Evolutionary conservation across 192 early-diverging fungal genomes (phyloP).

Genomic region (Coemansia sp.): DNA sequence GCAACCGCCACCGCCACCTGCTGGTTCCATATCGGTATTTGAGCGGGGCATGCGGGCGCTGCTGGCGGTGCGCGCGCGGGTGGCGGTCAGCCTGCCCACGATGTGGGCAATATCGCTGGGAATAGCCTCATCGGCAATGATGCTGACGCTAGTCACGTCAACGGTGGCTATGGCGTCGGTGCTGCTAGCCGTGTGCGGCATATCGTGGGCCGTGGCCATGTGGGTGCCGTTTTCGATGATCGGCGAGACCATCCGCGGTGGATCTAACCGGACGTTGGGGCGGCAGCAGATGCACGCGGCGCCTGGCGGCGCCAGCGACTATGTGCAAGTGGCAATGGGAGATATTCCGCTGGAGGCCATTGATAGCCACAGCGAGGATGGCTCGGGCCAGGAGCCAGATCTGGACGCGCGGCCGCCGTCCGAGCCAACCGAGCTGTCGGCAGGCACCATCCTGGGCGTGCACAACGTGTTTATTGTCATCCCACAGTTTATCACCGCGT

Average conservation of each 20-base stretch:
- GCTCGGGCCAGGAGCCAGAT: neutral
- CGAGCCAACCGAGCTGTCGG: conserved; percentile 40
- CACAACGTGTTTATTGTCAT: conserved; percentile 94
- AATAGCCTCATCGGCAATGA: conserved; percentile 64
- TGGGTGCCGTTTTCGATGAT: conserved; percentile 95
- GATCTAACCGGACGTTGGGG: neutral
- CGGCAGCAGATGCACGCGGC: neutral
- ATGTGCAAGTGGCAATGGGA: conserved; percentile 13
- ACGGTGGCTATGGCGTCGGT: conserved; percentile 57
- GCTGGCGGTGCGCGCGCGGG: conserved; percentile 6
- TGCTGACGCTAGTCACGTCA: conserved; percentile 61
- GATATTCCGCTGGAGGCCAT: conserved; percentile 29
- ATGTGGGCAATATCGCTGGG: conserved; percentile 73
- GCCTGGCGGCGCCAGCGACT: conserved; percentile 2
- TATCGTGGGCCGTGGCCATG: conserved; percentile 82
- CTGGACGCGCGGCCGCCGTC: neutral
- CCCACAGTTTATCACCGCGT: conserved; percentile 86
- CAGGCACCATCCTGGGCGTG: conserved; percentile 81
- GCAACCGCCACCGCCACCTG: neutral
- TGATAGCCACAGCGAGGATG: neutral
- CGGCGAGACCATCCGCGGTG: conserved; percentile 55
- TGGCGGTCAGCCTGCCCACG: conserved; percentile 32
- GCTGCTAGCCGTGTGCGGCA: conserved; percentile 69
- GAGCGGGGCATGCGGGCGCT: neutral
- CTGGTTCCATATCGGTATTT: neutral